These are phyloP conservation scores for Endocalyx cinctus DNA, from an alignment of 2,329 filamentous ascomycete genomes.

Conservation along the genomic window DNA sequence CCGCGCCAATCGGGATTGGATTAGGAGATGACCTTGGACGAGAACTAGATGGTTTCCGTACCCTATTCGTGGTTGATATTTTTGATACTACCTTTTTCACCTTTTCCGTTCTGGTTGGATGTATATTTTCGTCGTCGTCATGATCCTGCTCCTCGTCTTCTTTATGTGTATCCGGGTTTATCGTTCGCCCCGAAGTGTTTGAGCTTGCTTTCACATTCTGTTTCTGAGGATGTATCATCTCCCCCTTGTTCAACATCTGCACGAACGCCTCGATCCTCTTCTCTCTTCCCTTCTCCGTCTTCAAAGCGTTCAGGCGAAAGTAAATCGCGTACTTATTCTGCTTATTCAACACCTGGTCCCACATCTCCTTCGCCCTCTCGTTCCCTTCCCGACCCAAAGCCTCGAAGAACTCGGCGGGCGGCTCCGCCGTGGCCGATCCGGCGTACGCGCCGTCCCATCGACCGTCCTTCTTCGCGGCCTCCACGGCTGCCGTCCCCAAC, in stretches of 20 bases:
- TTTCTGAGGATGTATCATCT: slow-evolving; percentile 17
- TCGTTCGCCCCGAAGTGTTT: slow-evolving; percentile 1
- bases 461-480: slow-evolving; percentile 52
- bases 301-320: slow-evolving; percentile 18
- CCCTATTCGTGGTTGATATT: no score
- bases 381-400: slow-evolving; percentile 17
- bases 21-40: no score
- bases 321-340: slow-evolving; percentile 20
- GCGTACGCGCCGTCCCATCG: slow-evolving; percentile 55
- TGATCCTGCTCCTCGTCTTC: no score
- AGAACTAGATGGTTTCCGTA: no score
- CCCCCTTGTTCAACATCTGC: slow-evolving; percentile 17
- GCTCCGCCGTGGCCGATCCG: slow-evolving; percentile 39
- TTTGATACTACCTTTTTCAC: no score
- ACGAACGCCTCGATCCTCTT: slow-evolving; percentile 21
- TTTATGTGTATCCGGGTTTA: background rate
- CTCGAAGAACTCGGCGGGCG: slow-evolving; percentile 43
- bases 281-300: slow-evolving; percentile 17
- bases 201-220: no score
- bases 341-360: slow-evolving; percentile 11
- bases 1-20: no score
- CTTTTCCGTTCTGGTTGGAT: no score
- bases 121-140: no score
- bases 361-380: slow-evolving; percentile 13
- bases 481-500: slow-evolving; percentile 44